Evolutionary conservation across 148 eudicot species (phyloP).

Genomic region (Gaultheria prostrata): DNA sequence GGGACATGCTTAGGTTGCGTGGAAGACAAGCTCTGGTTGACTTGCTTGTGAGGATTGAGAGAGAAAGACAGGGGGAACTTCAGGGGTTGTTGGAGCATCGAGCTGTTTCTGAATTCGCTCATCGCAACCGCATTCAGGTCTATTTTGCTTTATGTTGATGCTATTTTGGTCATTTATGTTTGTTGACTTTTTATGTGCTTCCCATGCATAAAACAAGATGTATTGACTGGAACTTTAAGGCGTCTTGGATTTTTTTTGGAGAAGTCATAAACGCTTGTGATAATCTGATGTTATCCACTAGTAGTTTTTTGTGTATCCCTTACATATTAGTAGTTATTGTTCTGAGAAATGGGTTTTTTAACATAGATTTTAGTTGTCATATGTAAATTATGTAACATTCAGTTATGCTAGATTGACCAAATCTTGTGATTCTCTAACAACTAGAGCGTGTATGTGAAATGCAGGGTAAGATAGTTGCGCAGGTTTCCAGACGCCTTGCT

Average conservation of each 20-base stretch:
- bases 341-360: neutral
- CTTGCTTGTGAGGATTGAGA: conserved; percentile 83
- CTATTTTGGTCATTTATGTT: conserved; percentile 22
- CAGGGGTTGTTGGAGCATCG: conserved; percentile 87
- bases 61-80: conserved; percentile 96
- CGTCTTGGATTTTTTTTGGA: neutral
- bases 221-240: neutral
- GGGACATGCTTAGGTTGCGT: conserved; percentile 80
- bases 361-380: neutral
- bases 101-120: conserved; percentile 96
- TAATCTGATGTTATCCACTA: conserved; percentile 12
- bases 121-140: conserved; percentile 98
- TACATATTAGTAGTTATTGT: neutral
- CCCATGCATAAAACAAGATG: neutral
- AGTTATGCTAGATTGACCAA: neutral
- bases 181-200: conserved; percentile 1
- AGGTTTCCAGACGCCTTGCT: neutral
- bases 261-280: neutral
- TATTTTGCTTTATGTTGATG: conserved; percentile 20
- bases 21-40: conserved; percentile 95
- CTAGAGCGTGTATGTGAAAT: neutral
- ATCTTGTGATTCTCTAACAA: neutral
- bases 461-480: neutral
- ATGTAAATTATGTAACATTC: neutral
- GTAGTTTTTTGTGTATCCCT: neutral